Percentiles rank a stretch among this genome's conserved stretches.
Evolutionary conservation across 495 filamentous ascomycete species (phyloP).

Genomic region (Xylaria telfairii): DNA sequence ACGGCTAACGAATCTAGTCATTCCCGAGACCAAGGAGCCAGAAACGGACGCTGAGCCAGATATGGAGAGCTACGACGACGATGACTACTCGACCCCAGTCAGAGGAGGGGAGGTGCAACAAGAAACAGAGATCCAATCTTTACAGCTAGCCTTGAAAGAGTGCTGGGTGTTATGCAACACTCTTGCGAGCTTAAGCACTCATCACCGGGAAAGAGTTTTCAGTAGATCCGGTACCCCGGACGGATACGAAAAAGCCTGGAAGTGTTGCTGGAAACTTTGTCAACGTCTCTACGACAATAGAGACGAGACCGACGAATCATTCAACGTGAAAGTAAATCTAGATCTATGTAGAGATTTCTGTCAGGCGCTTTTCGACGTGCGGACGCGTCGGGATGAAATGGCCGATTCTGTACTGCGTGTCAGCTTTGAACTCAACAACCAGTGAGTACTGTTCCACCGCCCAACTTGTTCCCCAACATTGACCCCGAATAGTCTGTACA

Average conservation of each 20-base stretch:
- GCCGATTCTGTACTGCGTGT: conserved; percentile 86
- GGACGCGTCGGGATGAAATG: conserved; percentile 73
- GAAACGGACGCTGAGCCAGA: conserved; percentile 46
- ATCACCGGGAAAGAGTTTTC: conserved; percentile 80
- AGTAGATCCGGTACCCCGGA: conserved; percentile 71
- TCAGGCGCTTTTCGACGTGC: conserved; percentile 84
- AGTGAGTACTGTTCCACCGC: conserved; percentile 47
- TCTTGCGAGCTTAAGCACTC: conserved; percentile 80
- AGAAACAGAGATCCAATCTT: conserved; percentile 65
- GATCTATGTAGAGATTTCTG: conserved; percentile 93
- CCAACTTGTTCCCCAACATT: neutral
- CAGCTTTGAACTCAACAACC: conserved; percentile 94
- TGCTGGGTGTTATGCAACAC: conserved; percentile 97
- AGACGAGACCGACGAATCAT: conserved; percentile 69
- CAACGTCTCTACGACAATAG: conserved; percentile 83
- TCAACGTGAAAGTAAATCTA: conserved; percentile 76
- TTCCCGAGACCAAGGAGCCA: conserved; percentile 53
- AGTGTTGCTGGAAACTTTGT: conserved; percentile 89
- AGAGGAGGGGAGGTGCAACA: conserved; percentile 49
- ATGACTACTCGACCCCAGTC: conserved; percentile 50
- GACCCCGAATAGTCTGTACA: conserved; percentile 68
- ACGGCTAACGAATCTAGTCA: conserved; percentile 44
- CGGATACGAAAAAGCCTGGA: conserved; percentile 84
- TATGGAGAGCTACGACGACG: conserved; percentile 41
- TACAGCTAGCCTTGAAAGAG: conserved; percentile 81